phyloP scores from a whole-genome alignment of 768 basidiomycete genomes.

The Collybia sp. region DNA sequence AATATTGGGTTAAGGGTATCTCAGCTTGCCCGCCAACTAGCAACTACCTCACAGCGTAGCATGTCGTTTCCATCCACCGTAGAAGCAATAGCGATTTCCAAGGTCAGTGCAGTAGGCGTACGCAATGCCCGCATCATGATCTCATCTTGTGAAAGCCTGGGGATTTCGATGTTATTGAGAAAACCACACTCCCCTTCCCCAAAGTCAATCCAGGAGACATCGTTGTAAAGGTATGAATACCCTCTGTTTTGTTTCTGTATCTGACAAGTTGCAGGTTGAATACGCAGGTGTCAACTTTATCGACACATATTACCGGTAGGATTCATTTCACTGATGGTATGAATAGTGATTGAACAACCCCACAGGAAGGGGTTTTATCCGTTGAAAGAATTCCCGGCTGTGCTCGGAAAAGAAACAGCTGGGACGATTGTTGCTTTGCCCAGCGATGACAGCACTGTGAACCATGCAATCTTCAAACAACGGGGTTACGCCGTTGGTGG shows the following conservation, averaged over 20 bases:
- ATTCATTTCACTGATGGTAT: not conserved
- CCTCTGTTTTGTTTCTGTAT: not conserved
- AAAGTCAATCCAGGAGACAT: slow-evolving; percentile 55
- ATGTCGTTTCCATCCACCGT: slow-evolving; percentile 60
- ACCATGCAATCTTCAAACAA: slow-evolving; percentile 58
- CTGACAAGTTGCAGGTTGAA: slow-evolving; percentile 42
- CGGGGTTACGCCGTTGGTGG: slow-evolving; percentile 65
- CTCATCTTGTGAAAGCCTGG: slow-evolving; percentile 40
- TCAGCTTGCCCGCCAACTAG: slow-evolving; percentile 23
- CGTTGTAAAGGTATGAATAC: slow-evolving; percentile 34
- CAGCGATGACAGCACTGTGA: slow-evolving; percentile 53
- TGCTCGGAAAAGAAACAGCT: slow-evolving; percentile 74
- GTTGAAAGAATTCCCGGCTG: slow-evolving; percentile 50
- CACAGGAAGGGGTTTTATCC: slow-evolving; percentile 63
- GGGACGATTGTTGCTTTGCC: slow-evolving; percentile 78
- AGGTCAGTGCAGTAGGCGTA: slow-evolving; percentile 23
- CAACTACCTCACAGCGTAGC: slow-evolving; percentile 9
- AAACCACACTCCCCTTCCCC: slow-evolving; percentile 65
- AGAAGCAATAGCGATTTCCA: slow-evolving; percentile 67
- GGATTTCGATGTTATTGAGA: slow-evolving; percentile 72
- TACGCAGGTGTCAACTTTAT: slow-evolving; percentile 86
- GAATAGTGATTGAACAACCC: no score
- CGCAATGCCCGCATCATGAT: no score
- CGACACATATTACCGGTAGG: slow-evolving; percentile 74
- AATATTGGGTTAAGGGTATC: not conserved